Conservation (phyloP, 164 flowering plant genomes). For the Pachysandra terminalis region DNA sequence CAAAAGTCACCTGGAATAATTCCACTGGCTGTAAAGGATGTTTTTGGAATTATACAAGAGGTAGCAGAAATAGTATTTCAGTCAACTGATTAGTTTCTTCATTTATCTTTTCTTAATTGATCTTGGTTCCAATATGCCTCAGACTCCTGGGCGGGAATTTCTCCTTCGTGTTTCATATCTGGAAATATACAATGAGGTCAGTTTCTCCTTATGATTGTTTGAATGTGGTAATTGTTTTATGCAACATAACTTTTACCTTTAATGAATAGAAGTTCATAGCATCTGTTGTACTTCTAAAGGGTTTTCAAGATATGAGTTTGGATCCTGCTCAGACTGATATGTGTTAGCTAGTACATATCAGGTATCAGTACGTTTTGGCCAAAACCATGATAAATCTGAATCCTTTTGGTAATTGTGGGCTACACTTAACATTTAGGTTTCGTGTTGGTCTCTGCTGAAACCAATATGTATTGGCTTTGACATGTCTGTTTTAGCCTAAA, state of each 20-base stretch:
- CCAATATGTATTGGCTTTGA: too few species aligned
- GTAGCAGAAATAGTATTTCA: slow-evolving; percentile 25
- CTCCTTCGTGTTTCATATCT: slow-evolving; percentile 87
- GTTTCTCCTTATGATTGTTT: slow-evolving; percentile 11
- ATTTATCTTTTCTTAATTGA: slow-evolving; percentile 5
- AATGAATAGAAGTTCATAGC: not conserved
- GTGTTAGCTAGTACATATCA: too few species aligned
- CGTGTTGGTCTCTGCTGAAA: too few species aligned
- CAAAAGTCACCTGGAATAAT: slow-evolving; percentile 83
- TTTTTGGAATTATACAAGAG: slow-evolving; percentile 82
- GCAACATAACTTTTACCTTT: not conserved
- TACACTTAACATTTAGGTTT: too few species aligned
- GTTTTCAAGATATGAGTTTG: not conserved
- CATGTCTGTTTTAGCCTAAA: too few species aligned
- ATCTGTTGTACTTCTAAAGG: not conserved
- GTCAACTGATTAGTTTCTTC: not conserved
- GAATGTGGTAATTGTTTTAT: not conserved
- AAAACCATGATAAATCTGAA: too few species aligned
- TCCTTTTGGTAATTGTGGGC: too few species aligned
- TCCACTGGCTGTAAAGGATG: slow-evolving; percentile 84
- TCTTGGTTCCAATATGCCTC: slow-evolving; percentile 16
- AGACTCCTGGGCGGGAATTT: slow-evolving; percentile 77
- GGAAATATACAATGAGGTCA: slow-evolving; percentile 89
- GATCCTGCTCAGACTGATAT: not conserved
- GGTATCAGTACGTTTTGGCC: too few species aligned